Base-by-base conservation (phyloP, 2,329 filamentous ascomycete genomes). In the Incumbomyces delicatus region DNA sequence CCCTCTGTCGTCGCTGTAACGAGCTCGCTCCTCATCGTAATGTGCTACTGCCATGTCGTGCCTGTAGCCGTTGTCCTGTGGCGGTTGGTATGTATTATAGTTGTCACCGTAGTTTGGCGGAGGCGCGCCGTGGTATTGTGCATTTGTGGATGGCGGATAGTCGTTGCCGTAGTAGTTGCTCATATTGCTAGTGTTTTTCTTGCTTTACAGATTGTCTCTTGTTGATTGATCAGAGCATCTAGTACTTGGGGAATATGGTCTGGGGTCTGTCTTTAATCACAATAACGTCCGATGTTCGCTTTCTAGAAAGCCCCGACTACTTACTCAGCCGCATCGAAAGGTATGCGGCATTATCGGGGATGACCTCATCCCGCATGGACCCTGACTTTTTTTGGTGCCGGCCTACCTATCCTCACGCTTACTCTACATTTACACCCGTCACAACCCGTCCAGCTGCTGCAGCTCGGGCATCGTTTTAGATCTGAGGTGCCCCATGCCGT, bases 1-100 rank as follows among this genome's bases (percentile, higher is more conserved):
- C 30, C 51, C 51, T 35, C 53, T 48, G 22, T 53, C 42, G 17
- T 51, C 49, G n/a, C 30, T 20, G 31, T 55, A 39, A 3, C 48
- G 46, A 42, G 38, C 31, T 16, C 50, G 47, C 17, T 41, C 31
- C 13, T 50, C 49, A 17, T 46, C 46, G 34, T 53, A 56, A 31
- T 50, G 46, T 10, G 48, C 50, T 18, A 55, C 48, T 41, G 52
- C 51, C 50, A 50, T 51, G 6, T 44, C 53, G 22, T 44, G 53
- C 49, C 36, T 37, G 38, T 55, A 55, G 31, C 50, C 48, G 20
- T 55, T 50, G 32, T 57, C 53, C 8, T 49, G 50, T 11, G 54
- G 44, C 35, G 53, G 54, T 30, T 49, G 51, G 37, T 57, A 55
- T 10, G 40, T 32, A 18, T 12, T 35, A 31, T 44, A 44, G n/a